A percentile compares a stretch with the other conserved stretches of the same genome.
Conservation (phyloP, 306 rosid species). For the Citrullus mucosospermus region DNA sequence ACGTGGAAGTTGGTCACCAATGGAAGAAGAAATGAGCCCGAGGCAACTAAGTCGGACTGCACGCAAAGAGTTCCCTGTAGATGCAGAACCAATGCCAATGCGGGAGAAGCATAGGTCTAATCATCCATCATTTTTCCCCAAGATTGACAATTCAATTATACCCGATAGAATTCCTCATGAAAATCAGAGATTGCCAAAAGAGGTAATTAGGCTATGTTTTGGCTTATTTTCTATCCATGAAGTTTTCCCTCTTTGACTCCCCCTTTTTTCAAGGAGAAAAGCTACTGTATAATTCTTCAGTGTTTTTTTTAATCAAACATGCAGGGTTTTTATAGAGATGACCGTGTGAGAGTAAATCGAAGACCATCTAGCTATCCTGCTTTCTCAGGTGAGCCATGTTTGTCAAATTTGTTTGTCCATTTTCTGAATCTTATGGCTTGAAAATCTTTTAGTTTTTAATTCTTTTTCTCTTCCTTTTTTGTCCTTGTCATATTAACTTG, state of each 20-base stretch:
- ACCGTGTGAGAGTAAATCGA: conserved; percentile 64
- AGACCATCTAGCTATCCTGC: conserved; percentile 41
- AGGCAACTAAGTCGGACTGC: conserved; percentile 36
- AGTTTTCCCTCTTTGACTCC: neutral
- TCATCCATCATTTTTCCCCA: conserved; percentile 60
- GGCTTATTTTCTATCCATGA: conserved; percentile 12
- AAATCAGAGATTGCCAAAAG: conserved; percentile 60
- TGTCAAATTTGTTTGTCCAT: neutral
- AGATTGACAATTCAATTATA: conserved; percentile 52
- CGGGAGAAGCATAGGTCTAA: conserved; percentile 65
- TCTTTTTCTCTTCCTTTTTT: neutral
- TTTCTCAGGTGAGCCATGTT: conserved; percentile 49
- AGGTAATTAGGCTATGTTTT: conserved; percentile 36
- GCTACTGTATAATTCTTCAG: neutral
- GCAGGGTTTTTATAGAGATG: conserved; percentile 85
- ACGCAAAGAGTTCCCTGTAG: conserved; percentile 62
- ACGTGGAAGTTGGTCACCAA: conserved; percentile 69
- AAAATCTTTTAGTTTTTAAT: neutral
- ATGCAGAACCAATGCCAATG: conserved; percentile 58
- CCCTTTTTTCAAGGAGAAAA: neutral
- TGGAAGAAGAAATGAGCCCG: conserved; percentile 86
- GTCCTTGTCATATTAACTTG: neutral
- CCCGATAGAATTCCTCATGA: conserved; percentile 69
- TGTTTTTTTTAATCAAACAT: conserved; percentile 6
- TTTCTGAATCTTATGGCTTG: neutral